Conservation (phyloP, 2,329 filamentous ascomycete species). For the Penicillium sp. region DNA sequence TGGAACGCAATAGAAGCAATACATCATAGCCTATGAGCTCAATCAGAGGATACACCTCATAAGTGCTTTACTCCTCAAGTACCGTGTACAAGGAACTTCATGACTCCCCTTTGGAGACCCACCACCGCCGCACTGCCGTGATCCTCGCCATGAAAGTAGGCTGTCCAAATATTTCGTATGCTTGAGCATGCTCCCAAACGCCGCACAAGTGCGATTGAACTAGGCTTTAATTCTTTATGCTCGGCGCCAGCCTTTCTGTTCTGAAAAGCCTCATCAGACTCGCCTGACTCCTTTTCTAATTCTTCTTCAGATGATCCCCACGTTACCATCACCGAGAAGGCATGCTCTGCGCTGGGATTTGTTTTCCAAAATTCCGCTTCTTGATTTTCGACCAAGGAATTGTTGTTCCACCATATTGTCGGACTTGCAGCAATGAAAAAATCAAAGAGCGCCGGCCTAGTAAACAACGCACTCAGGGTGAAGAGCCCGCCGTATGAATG, state of each 20-base stretch:
- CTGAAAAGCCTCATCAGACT: background rate
- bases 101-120: background rate
- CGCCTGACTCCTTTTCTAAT: background rate
- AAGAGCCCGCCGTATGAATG: conserved; percentile 2
- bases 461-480: background rate
- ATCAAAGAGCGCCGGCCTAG: background rate
- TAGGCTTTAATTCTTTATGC: background rate
- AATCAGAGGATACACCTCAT: too few species aligned
- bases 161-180: background rate
- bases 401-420: background rate
- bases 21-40: too few species aligned
- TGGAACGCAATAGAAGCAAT: too few species aligned
- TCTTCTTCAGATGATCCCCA: background rate
- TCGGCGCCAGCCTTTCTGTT: background rate
- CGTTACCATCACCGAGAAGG: background rate
- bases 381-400: background rate
- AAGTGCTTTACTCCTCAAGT: background rate
- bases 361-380: background rate
- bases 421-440: background rate
- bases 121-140: background rate
- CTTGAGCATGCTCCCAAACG: background rate
- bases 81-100: background rate
- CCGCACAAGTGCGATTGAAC: background rate
- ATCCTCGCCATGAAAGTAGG: background rate
- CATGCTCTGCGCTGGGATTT: background rate